Evolutionary conservation across 2,329 filamentous ascomycete genomes (phyloP), one percentile per base, ranked within the genome.

Genomic region (Diplodia seriata): DNA sequence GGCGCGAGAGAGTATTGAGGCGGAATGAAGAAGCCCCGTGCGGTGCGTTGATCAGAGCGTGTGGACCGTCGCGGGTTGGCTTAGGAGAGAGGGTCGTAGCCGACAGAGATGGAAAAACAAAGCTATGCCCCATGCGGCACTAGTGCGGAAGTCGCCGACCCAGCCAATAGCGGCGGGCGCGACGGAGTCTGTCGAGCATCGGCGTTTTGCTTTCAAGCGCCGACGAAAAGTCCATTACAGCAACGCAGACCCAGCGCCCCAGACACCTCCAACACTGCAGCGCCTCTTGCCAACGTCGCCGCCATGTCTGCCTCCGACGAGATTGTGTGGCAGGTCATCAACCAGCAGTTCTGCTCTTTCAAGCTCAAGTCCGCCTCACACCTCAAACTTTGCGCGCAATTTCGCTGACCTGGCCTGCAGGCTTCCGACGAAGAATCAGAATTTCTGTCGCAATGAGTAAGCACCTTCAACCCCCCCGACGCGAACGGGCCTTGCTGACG

Each of bases 291-390:
- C 31, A 47, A 12, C 40, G 18, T 11, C 26, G 18, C 18, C 43
- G 36, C 55, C 55, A 68, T 68, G 66, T 56, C 54, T 38, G 66
- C 66, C 11, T 96, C 93, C 71, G 94, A 98, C 85, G 94, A 98
- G 81, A 96, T 98, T 72, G 90, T 98, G 71, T 99, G 95, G 95
- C 90, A 94, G 79, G 92, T 97, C 68, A 97, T 97, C 73, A 96
- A 97, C 81, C 92, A 95, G 81, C 91, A 94, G 77, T 96, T 95
- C 79, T 98, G 95, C 84, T 90, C 91, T 63, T 98, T 94, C 85
- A 97, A 97, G 78, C 85, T 98, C 73, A 97, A 97, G 89, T 78
- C 18, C 5, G 66, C 23, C 14, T 9, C 23, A 75, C 11, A 14
- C 14, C 5, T 7, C 54, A 31, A 14, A n/a, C 43, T 75, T 72